Conservation (phyloP, 2,329 filamentous ascomycete genomes). For the Alternaria triticina region DNA sequence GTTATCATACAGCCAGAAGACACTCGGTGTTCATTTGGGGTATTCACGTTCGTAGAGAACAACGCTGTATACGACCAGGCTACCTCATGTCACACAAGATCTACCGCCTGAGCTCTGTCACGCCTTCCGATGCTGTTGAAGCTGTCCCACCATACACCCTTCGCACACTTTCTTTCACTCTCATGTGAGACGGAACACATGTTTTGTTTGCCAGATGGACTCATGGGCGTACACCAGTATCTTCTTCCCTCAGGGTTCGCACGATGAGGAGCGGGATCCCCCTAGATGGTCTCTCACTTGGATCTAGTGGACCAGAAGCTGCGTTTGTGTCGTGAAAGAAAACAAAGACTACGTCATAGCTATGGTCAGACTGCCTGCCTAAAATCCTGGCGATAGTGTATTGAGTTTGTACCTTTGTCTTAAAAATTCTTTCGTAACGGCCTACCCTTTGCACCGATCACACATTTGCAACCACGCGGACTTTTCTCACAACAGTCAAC, state of each 20-base stretch:
- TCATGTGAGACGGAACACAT: too few species aligned
- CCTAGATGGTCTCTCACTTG: background rate
- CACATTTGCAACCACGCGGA: background rate
- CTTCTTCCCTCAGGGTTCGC: background rate
- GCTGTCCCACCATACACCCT: background rate
- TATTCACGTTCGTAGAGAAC: background rate
- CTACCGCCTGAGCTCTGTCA: background rate
- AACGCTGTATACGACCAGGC: background rate
- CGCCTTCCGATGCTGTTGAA: background rate
- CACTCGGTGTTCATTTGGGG: background rate
- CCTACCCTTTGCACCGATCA: background rate
- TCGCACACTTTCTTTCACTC: too few species aligned
- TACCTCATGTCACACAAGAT: background rate
- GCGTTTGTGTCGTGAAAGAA: background rate
- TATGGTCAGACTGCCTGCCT: background rate
- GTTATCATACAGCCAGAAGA: background rate
- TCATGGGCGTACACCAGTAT: too few species aligned
- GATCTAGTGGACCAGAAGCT: background rate
- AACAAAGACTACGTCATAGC: background rate
- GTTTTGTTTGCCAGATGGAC: too few species aligned
- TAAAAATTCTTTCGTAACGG: background rate
- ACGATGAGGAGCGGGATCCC: background rate
- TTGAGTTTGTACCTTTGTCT: background rate
- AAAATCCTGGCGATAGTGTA: background rate
- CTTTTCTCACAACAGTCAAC: background rate